Base-by-base conservation (phyloP, 1,284 basidiomycete species). In the Trichosporon sp. region DNA sequence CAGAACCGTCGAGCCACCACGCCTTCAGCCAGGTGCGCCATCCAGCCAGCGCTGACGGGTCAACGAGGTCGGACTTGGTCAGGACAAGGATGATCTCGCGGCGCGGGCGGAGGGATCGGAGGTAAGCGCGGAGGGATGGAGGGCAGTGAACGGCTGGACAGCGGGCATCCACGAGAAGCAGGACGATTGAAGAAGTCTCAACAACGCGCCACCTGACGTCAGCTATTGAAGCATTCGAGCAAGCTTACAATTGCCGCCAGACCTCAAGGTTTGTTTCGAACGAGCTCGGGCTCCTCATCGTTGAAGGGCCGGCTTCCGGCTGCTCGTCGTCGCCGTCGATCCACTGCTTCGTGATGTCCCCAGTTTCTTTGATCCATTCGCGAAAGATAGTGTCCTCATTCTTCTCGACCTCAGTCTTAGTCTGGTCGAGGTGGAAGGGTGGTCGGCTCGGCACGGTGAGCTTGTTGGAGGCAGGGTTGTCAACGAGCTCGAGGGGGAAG, bases 211-310 rank as follows among this genome's bases (percentile, higher is more conserved):
- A 95, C 21, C 70, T 71, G 21, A 5, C 0, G 48, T 67, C 26
- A 69, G 70, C 12, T n/a, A 1, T 4, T 2, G 6, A 31, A 3
- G 4, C 5, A 4, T 7, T 1, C 14, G 14, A 46, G 3, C 1
- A n/a, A 19, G 66, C 70, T 68, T 37, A 72, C 89, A 96, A 84
- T 84, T 96, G 94, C 74, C 94, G 85, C 93, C 93, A 96, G 4
- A 96, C 94, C 81, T 96, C 92, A 37, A 96, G 79, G 81, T 96
- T 96, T 43, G 92, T 88, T 83, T 96, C 94, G 80, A 90, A 96
- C 79, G 91, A 91, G 0, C 91, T 91, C 4, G 81, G 80, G 56
- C 81, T 79, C 37, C 78, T 75, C 8, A 54, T 7, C 2, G 51
- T 54, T 7, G 21, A 54, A 3, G 51, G 19, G 19, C n/a, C 0